These are phyloP conservation scores for Rhododendron kiyosumense DNA, from an alignment of 148 eudicot species.

Conservation along the genomic window DNA sequence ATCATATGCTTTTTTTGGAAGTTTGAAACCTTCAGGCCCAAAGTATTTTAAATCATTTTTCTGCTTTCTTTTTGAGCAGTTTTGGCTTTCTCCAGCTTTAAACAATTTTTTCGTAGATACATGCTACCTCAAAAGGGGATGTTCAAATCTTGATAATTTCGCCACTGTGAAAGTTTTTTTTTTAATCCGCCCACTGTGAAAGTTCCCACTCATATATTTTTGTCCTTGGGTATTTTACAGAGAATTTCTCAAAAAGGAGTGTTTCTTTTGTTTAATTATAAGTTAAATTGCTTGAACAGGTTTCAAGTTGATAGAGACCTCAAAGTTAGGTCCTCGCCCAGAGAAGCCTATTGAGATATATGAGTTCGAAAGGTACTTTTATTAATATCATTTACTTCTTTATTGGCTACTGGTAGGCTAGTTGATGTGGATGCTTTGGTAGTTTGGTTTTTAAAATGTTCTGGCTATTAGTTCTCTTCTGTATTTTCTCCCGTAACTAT, in stretches of 20 bases:
- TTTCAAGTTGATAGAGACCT: conserved; percentile 73
- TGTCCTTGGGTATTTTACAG: not conserved
- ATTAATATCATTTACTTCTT: not conserved
- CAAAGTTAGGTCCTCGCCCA: conserved; percentile 89
- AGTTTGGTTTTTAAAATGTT: not conserved
- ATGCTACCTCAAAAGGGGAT: not conserved
- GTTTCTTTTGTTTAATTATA: not conserved
- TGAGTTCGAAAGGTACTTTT: conserved; percentile 80
- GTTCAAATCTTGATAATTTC: not conserved
- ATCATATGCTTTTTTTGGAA: not conserved
- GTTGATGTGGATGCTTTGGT: not conserved
- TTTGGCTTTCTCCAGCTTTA: not conserved
- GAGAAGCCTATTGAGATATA: conserved; percentile 91
- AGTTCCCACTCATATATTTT: not conserved
- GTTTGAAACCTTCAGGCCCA: not conserved
- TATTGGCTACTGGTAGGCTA: not conserved
- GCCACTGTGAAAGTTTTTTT: no score
- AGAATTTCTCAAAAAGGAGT: not conserved
- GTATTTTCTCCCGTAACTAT: not conserved
- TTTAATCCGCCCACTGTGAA: no score
- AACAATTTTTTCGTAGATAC: not conserved
- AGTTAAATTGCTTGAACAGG: conserved; percentile 32
- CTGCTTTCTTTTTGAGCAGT: not conserved
- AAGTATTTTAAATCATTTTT: not conserved
- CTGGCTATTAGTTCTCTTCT: not conserved